Evolutionary conservation across 345 rosid genomes (phyloP).

Genomic region (Melaleuca quinquenervia): DNA sequence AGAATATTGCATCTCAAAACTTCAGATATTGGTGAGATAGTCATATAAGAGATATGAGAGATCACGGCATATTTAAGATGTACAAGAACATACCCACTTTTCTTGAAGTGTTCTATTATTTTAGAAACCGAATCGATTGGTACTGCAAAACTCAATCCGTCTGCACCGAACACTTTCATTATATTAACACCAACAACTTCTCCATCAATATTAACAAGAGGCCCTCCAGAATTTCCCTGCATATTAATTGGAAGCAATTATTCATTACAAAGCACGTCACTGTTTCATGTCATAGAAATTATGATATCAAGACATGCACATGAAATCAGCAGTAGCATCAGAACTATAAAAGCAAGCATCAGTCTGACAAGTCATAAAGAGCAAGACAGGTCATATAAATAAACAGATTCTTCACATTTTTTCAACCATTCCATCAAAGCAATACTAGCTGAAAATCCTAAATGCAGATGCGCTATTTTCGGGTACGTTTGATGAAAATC

Average conservation of each 20-base stretch:
- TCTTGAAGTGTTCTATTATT: constrained; percentile 75
- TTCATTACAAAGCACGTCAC: background rate
- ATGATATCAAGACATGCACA: background rate
- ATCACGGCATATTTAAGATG: background rate
- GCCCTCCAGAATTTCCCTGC: constrained; percentile 97
- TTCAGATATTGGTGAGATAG: background rate
- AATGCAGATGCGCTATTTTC: background rate
- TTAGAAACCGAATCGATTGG: constrained; percentile 72
- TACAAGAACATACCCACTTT: constrained; percentile 47
- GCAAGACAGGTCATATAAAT: background rate
- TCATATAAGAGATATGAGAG: background rate
- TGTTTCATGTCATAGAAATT: background rate
- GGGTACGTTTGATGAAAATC: background rate
- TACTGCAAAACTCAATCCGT: constrained; percentile 70
- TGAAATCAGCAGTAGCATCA: background rate
- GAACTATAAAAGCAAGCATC: background rate
- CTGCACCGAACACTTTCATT: constrained; percentile 74
- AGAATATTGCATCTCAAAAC: background rate
- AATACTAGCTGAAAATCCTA: background rate
- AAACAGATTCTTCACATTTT: background rate
- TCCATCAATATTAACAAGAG: constrained; percentile 86
- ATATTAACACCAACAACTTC: constrained; percentile 83
- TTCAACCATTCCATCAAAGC: background rate
- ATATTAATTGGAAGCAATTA: background rate
- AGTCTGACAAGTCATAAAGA: background rate